Conservation (phyloP, 1,284 basidiomycete species). For the Leccinum subrobustum region DNA sequence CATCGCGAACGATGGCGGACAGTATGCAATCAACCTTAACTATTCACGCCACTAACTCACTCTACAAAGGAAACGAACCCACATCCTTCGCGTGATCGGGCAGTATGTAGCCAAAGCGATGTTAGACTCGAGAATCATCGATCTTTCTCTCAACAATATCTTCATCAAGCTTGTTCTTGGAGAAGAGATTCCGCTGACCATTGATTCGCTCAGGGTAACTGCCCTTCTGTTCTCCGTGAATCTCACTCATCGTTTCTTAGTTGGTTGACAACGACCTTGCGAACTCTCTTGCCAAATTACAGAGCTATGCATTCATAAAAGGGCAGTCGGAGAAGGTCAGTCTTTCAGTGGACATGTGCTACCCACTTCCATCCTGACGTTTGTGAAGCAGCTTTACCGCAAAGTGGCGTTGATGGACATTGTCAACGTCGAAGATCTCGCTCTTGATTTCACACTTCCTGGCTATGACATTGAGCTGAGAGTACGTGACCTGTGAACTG, state of each 20-base stretch:
- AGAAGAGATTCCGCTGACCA: slow-evolving; percentile 78
- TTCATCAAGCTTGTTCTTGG: slow-evolving; percentile 90
- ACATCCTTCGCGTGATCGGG: slow-evolving; percentile 88
- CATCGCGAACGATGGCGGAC: slow-evolving; percentile 66
- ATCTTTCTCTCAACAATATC: slow-evolving; percentile 89
- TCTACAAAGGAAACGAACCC: slow-evolving; percentile 59
- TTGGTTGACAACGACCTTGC: slow-evolving; percentile 84
- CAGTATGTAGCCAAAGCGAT: slow-evolving; percentile 98
- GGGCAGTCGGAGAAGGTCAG: slow-evolving; percentile 55
- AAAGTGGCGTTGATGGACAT: slow-evolving; percentile 58
- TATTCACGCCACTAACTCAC: slow-evolving; percentile 1
- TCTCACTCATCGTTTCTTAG: slow-evolving; percentile 36
- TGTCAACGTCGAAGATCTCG: slow-evolving; percentile 82
- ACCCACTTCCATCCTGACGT: not conserved
- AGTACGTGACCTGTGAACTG: slow-evolving; percentile 40
- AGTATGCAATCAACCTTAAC: slow-evolving; percentile 46
- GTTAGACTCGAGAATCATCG: slow-evolving; percentile 96
- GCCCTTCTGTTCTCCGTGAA: not conserved
- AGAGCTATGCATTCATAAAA: slow-evolving; percentile 50
- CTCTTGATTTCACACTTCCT: slow-evolving; percentile 94
- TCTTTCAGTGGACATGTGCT: slow-evolving; percentile 2
- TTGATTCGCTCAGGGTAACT: slow-evolving; percentile 77
- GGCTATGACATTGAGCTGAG: slow-evolving; percentile 92
- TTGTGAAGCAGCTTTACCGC: slow-evolving; percentile 42
- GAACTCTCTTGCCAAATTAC: slow-evolving; percentile 81